These are phyloP conservation scores for Claviceps maximensis DNA, from an alignment of 2,329 filamentous ascomycete species.

Conservation along the genomic window DNA sequence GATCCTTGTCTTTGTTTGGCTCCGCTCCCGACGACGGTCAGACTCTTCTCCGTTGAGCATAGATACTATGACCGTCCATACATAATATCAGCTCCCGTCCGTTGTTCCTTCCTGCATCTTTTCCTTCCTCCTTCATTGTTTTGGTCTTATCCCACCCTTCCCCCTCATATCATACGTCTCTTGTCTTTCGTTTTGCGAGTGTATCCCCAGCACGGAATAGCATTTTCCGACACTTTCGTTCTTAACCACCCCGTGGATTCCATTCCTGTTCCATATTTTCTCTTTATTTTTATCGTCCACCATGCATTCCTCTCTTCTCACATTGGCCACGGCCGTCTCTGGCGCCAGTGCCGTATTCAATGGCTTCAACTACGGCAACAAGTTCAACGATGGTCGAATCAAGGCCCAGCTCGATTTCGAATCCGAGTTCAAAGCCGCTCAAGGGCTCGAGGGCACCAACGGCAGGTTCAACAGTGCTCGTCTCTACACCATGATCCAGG, in stretches of 20 bases:
- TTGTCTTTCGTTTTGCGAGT: background rate
- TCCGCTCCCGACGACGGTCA: background rate
- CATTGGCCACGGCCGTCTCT: slow-evolving; percentile 22
- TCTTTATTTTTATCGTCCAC: background rate
- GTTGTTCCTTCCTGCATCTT: background rate
- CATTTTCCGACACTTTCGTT: background rate
- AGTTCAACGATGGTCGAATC: slow-evolving; percentile 43
- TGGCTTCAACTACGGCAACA: slow-evolving; percentile 64
- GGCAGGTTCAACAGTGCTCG: slow-evolving; percentile 54
- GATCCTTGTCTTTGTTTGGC: background rate
- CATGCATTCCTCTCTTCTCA: slow-evolving; percentile 16
- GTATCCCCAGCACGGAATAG: background rate
- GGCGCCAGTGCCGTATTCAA: slow-evolving; percentile 29
- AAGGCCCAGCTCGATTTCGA: slow-evolving; percentile 55
- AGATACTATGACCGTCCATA: too few relatives aligned
- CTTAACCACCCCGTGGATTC: background rate
- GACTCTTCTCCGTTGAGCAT: background rate
- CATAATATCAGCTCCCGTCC: background rate
- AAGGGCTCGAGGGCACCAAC: slow-evolving; percentile 47
- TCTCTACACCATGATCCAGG: slow-evolving; percentile 66
- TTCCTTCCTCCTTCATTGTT: background rate
- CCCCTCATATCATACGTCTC: background rate
- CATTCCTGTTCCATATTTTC: background rate
- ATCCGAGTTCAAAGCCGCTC: slow-evolving; percentile 53
- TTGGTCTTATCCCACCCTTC: background rate